A percentile compares a stretch with the other conserved stretches of the same genome.
Conservation (phyloP, 2,329 filamentous ascomycete genomes). For the Calycina herbarum region DNA sequence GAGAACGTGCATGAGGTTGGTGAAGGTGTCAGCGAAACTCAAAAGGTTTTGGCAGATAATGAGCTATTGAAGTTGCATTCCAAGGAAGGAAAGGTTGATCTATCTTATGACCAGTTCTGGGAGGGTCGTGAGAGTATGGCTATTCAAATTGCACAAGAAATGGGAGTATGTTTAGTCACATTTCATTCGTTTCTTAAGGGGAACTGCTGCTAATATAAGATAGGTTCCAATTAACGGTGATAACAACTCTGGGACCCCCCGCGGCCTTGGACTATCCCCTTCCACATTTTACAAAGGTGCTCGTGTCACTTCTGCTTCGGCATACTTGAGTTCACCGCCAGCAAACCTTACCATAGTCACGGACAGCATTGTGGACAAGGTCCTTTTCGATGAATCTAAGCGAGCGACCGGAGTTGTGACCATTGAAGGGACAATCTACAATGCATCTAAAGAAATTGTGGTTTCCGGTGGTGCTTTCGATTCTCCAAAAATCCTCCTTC, state of each 20-base stretch:
- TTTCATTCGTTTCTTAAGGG: constrained; percentile 33
- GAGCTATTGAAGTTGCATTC: constrained; percentile 26
- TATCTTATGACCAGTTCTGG: constrained; percentile 48
- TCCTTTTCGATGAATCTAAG: constrained; percentile 49
- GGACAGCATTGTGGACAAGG: constrained; percentile 46
- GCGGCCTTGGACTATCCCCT: constrained; percentile 54
- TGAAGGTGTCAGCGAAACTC: constrained; percentile 38
- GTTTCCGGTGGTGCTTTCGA: constrained; percentile 47
- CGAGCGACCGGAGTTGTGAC: constrained; percentile 48
- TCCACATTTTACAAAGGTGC: constrained; percentile 50
- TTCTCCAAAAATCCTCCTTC: constrained; percentile 47
- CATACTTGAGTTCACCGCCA: constrained; percentile 46
- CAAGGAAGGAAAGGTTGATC: constrained; percentile 1
- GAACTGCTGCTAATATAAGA: constrained; percentile 49
- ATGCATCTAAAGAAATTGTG: constrained; percentile 44
- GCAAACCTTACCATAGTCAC: constrained; percentile 55
- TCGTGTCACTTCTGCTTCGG: constrained; percentile 50
- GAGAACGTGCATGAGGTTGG: constrained; percentile 53
- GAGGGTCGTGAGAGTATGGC: constrained; percentile 49
- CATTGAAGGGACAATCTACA: constrained; percentile 40
- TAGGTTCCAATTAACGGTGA: constrained; percentile 51
- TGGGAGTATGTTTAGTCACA: constrained; percentile 37
- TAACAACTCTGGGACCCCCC: constrained; percentile 56
- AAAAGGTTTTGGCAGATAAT: constrained; percentile 49
- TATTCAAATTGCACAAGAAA: constrained; percentile 51